A percentile compares a stretch with the other conserved stretches of the same genome.
Evolutionary conservation across 176 grass and related monocot species (phyloP).

Genomic region (Triticum aestivum): DNA sequence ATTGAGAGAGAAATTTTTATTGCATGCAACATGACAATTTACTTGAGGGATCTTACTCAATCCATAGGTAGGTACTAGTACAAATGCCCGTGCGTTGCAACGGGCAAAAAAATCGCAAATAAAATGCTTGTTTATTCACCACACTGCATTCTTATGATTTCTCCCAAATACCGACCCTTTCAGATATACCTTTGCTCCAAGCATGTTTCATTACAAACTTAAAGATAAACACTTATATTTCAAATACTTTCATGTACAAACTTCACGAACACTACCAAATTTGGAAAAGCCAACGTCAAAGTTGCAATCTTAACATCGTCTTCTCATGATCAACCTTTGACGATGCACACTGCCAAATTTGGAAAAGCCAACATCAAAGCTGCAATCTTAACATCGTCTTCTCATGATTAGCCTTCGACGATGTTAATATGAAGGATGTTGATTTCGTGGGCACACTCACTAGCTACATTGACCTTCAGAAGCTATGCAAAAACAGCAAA

Average conservation of each 20-base stretch:
- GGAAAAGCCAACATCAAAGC: constrained; percentile 69
- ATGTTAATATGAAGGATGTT: constrained; percentile 54
- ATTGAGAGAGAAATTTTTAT: too few species aligned
- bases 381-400: not conserved
- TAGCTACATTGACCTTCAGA: constrained; percentile 89
- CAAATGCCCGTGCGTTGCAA: too few species aligned
- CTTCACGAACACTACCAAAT: constrained; percentile 82
- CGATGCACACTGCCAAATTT: constrained; percentile 57
- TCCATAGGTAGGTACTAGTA: too few species aligned
- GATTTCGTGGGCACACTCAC: constrained; percentile 85
- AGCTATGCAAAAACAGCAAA: constrained; percentile 70
- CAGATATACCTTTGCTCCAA: too few species aligned
- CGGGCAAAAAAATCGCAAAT: too few species aligned
- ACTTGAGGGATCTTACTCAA: too few species aligned
- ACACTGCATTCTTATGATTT: not conserved
- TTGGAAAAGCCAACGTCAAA: constrained; percentile 65
- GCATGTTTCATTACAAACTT: too few species aligned
- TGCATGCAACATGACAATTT: too few species aligned
- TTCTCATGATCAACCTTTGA: too few species aligned
- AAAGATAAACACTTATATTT: too few species aligned
- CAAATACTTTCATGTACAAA: constrained; percentile 50
- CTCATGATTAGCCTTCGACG: not conserved
- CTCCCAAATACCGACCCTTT: constrained; percentile 3
- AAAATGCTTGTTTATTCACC: not conserved
- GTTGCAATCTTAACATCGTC: constrained; percentile 31